Percentiles rank a stretch among this genome's conserved stretches.
These are phyloP conservation scores for Russula sp. DNA, from an alignment of 768 basidiomycete genomes.

Conservation along the genomic window DNA sequence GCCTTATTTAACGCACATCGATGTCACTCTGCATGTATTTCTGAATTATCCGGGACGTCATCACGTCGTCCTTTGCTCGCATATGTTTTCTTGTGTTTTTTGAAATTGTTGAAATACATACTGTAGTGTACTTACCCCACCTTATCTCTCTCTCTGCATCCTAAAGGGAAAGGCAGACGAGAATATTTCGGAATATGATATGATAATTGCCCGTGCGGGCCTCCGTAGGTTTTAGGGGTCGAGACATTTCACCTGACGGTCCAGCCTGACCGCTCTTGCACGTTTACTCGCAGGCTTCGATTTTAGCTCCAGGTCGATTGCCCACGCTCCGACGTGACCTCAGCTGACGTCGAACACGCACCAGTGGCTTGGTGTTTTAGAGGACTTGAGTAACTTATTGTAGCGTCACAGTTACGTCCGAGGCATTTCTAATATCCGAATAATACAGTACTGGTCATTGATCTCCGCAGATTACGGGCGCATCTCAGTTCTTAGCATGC, in stretches of 20 bases:
- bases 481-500: no score
- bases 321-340: not conserved
- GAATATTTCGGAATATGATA: slow-evolving; percentile 27
- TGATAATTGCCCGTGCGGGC: not conserved
- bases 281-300: slow-evolving; percentile 1
- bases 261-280: not conserved
- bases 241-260: no score
- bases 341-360: slow-evolving; percentile 2
- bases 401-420: no score
- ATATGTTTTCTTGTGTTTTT: slow-evolving; percentile 15
- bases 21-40: slow-evolving; percentile 18
- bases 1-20: slow-evolving; percentile 17
- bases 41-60: slow-evolving; percentile 17
- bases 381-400: no score
- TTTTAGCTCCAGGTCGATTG: not conserved
- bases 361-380: no score
- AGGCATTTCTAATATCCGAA: no score
- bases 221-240: slow-evolving; percentile 2
- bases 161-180: slow-evolving; percentile 27
- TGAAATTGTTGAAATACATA: slow-evolving; percentile 6
- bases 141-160: slow-evolving; percentile 27
- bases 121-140: slow-evolving; percentile 21
- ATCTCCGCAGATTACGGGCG: not conserved
- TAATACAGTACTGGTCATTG: not conserved
- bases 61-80: not conserved